Conservation (phyloP, 805 yeast species). For the Candida endomychidarum region DNA sequence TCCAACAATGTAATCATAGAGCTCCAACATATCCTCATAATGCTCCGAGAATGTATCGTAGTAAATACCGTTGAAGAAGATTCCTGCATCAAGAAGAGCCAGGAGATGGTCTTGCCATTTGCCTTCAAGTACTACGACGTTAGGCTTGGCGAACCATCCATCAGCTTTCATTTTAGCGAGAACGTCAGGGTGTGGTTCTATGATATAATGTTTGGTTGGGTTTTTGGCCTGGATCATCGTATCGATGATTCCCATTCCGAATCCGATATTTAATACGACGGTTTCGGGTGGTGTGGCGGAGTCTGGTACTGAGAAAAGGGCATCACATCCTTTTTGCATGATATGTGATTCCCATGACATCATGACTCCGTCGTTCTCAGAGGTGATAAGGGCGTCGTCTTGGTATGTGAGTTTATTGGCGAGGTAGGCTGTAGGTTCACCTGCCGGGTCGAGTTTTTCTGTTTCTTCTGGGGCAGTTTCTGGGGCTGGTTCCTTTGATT, state of each 20-base stretch:
- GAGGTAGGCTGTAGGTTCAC: constrained; percentile 62
- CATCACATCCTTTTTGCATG: constrained; percentile 78
- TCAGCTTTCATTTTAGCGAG: constrained; percentile 61
- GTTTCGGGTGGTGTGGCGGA: no score
- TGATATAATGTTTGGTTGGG: constrained; percentile 78
- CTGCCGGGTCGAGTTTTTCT: constrained; percentile 50
- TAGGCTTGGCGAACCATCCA: constrained; percentile 79
- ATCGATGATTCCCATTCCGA: constrained; percentile 97
- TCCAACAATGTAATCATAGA: constrained; percentile 81
- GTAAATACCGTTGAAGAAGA: constrained; percentile 86
- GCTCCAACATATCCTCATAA: constrained; percentile 81
- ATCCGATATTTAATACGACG: constrained; percentile 79
- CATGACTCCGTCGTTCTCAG: constrained; percentile 87
- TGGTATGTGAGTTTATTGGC: constrained; percentile 65
- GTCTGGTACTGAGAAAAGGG: constrained; percentile 53
- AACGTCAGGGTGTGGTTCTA: constrained; percentile 95
- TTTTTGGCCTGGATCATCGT: constrained; percentile 58
- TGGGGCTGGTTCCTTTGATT: background rate
- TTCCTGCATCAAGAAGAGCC: constrained; percentile 54
- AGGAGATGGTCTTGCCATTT: constrained; percentile 88
- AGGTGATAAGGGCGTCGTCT: constrained; percentile 71
- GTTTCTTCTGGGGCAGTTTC: no score
- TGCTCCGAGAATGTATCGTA: constrained; percentile 94
- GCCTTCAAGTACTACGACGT: constrained; percentile 79
- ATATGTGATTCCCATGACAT: constrained; percentile 92